Evolutionary conservation across 2,329 filamentous ascomycete species (phyloP).

Genomic region (Anisogramma anomala): DNA sequence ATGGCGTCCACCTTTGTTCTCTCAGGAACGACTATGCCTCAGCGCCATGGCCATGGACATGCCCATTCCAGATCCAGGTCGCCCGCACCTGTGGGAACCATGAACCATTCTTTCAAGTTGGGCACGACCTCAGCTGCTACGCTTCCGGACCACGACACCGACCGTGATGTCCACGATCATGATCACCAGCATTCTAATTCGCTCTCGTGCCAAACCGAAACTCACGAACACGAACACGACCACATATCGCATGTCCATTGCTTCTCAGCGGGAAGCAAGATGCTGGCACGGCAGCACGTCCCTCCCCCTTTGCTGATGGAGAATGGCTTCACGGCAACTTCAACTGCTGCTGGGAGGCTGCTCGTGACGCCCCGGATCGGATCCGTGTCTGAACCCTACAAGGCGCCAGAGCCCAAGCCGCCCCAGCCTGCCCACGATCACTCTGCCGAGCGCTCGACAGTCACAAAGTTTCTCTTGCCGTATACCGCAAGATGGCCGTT

Average conservation of each 20-base stretch:
- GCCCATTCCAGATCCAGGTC: constrained; percentile 30
- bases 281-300: constrained; percentile 24
- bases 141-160: constrained; percentile 23
- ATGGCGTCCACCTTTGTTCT: constrained; percentile 44
- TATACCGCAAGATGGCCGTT: constrained; percentile 62
- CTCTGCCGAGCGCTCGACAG: constrained; percentile 45
- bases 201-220: constrained; percentile 15
- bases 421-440: constrained; percentile 22
- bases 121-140: constrained; percentile 22
- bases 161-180: constrained; percentile 23
- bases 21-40: constrained; percentile 39
- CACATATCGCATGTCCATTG: constrained; percentile 18
- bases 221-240: constrained; percentile 21
- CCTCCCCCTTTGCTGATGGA: constrained; percentile 22
- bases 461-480: constrained; percentile 64
- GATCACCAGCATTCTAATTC: constrained; percentile 23
- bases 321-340: constrained; percentile 31
- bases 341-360: constrained; percentile 29
- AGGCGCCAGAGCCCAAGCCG: constrained; percentile 18
- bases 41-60: constrained; percentile 25
- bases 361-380: constrained; percentile 24
- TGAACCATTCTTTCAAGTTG: constrained; percentile 24
- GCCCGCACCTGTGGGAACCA: constrained; percentile 29
- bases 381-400: constrained; percentile 22
- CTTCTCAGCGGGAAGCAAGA: constrained; percentile 25